phyloP scores from a whole-genome alignment of 495 filamentous ascomycete genomes.

The Lophiotrema nucula region DNA sequence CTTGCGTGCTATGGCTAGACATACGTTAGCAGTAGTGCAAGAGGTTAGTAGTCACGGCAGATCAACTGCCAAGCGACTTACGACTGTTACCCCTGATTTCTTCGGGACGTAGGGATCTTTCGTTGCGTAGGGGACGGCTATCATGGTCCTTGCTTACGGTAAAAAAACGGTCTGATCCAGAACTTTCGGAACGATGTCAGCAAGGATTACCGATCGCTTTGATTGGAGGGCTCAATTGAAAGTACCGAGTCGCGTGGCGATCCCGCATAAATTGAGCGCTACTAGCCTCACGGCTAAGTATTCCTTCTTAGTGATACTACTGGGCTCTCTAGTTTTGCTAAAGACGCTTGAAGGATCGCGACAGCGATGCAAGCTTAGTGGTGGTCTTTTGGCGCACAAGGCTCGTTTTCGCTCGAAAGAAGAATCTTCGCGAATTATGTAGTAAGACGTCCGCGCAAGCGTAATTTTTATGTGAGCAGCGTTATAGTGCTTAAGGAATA shows the following conservation, averaged over 20 bases:
- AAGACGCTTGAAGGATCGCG: slow-evolving; percentile 5
- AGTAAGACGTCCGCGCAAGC: slow-evolving; percentile 12
- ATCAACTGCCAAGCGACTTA: no score
- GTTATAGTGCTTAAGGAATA: slow-evolving; percentile 14
- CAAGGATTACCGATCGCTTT: no score
- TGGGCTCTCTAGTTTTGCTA: slow-evolving; percentile 9
- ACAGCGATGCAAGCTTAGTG: slow-evolving; percentile 12
- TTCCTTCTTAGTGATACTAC: slow-evolving; percentile 7
- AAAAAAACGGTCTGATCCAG: no score
- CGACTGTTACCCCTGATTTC: no score
- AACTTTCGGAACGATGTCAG: no score
- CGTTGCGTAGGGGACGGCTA: no score
- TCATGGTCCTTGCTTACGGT: no score
- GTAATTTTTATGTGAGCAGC: slow-evolving; percentile 22
- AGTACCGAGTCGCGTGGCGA: background rate
- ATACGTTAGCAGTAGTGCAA: no score
- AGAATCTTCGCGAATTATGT: slow-evolving; percentile 12
- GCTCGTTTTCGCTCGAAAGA: slow-evolving; percentile 1
- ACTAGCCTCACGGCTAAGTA: slow-evolving; percentile 3
- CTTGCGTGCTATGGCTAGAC: no score
- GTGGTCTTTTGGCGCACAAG: background rate
- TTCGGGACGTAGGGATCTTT: no score
- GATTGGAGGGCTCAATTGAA: no score
- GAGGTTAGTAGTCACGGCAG: no score
- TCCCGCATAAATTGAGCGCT: slow-evolving; percentile 1